Evolutionary conservation across 345 rosid species (phyloP), one percentile per base, ranked within the genome.

Genomic region (Rhizophora mangle): DNA sequence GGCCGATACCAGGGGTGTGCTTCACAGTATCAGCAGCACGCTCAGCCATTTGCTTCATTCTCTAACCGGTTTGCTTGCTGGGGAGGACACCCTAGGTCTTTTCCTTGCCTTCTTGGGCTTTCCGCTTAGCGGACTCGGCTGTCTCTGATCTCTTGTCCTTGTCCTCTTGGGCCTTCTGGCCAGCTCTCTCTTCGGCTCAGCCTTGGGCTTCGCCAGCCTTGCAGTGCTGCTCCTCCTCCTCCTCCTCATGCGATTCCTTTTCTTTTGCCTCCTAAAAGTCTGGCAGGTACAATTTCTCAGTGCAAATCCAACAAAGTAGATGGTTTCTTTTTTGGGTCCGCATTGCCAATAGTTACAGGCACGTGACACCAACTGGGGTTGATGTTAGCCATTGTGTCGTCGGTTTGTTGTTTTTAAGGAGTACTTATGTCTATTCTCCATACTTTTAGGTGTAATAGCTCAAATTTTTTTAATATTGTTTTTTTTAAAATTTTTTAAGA

Each of bases 11-110:
- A 30, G 4, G 31, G 31, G 4, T 30, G 31, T 30, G 80, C 73
- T 86, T 89, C 24, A 89, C 85, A 0, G 87, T 79, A 29, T 81
- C 93, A 52, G 82, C 80, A 13, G 93, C 89, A 13, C 84, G 80
- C 54, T 81, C 82, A 1, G 61, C 59, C n/a, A 76, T 75, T 66
- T 78, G 78, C 83, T 66, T 91, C 73, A 85, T 77, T 20, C 82
- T 83, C 68, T 85, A 92, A 52, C 89, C 85, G 0, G 96, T 24
- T 24, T 24, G 1, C 80, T 78, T 76, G 70, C 65, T 77, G 62
- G 6, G 85, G 61, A 89, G 61, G 20, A 85, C 71, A 31, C 94
- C 94, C 22, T 70, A 76, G 0, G 83, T 82, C 73, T 79, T 80
- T 73, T 83, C 91, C 64, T 81, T 83, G 8, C 80, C 82, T 0